Evolutionary conservation across 495 filamentous ascomycete genomes (phyloP), one percentile per base, ranked within the genome.

Genomic region (Penicillium samsonianum): DNA sequence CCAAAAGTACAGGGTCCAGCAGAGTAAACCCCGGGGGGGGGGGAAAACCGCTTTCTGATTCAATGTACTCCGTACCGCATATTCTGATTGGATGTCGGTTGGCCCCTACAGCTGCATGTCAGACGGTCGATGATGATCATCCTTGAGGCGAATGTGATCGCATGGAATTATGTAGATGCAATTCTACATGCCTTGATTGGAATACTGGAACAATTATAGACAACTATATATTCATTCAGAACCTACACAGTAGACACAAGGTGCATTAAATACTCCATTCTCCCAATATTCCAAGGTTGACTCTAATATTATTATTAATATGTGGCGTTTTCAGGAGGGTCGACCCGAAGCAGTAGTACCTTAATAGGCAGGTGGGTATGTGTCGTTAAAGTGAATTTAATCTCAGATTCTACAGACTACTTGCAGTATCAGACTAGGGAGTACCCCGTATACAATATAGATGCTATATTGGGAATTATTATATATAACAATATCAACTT

Each of bases 311-410:
- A 25, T 12, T 33, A 33, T 31, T 41, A 41, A 28, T 46, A 28
- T 37, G 53, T 59, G 61, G 61, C 61, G 61, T 53, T 56, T 58
- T 51, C 60, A 63, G 57, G 42, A 55, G 55, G 56, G 49, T 57
- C 51, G 38, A 58, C 57, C 59, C 41, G 52, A 55, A 44, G 22
- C 51, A 59, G 60, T 23, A 22, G 50, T 54, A 46, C 65, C 63
- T 47, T 26, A 67, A 64, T 50, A 65, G 68, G 68, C 63, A 71
- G 67, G 67, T 69, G 63, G 58, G 53, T 63, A 68, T 47, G 35
- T 45, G n/a, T 52, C 25, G 2, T 17, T n/a, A 45, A 59, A 55
- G 54, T 46, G 31, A 57, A 53, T 43, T 63, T 53, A 31, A 42
- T 43, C n/a, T 38, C 16, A 17, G 54, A 12, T 26, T 31, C 20